Evolutionary conservation across 768 basidiomycete genomes (phyloP).

Genomic region (Panaeolus cyanescens): DNA sequence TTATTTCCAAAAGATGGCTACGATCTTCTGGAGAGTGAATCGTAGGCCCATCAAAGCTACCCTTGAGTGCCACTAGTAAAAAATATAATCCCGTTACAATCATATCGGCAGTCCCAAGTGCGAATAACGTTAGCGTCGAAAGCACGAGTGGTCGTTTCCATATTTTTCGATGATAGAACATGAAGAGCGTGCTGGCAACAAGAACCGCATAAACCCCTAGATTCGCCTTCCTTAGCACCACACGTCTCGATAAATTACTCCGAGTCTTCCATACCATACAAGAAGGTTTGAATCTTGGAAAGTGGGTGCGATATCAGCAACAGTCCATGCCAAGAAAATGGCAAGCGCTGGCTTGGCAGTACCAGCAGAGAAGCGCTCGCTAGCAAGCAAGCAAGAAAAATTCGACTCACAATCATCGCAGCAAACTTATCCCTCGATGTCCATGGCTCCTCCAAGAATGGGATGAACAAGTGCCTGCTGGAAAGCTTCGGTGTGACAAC

Average conservation of each 20-base stretch:
- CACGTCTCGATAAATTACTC: neutral
- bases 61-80: slow-evolving; percentile 19
- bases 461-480: slow-evolving; percentile 12
- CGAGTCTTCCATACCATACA: slow-evolving; percentile 19
- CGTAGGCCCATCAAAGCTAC: neutral
- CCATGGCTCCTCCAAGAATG: slow-evolving; percentile 24
- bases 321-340: neutral
- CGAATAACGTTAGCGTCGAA: slow-evolving; percentile 14
- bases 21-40: slow-evolving; percentile 9
- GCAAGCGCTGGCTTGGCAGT: neutral
- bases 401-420: slow-evolving; percentile 22
- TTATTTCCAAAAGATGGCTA: slow-evolving; percentile 18
- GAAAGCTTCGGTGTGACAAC: neutral
- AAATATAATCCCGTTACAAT: slow-evolving; percentile 21
- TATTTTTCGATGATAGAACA: slow-evolving; percentile 10
- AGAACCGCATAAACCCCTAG: slow-evolving; percentile 21
- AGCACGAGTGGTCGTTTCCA: slow-evolving; percentile 11
- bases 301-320: neutral
- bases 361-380: neutral
- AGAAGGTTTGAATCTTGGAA: slow-evolving; percentile 18
- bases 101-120: slow-evolving; percentile 22
- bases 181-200: slow-evolving; percentile 15
- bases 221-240: neutral
- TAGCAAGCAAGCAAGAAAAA: neutral
- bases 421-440: slow-evolving; percentile 22